Evolutionary conservation across 176 grass and related monocot species (phyloP).

Genomic region (Oropetium thomaeum): DNA sequence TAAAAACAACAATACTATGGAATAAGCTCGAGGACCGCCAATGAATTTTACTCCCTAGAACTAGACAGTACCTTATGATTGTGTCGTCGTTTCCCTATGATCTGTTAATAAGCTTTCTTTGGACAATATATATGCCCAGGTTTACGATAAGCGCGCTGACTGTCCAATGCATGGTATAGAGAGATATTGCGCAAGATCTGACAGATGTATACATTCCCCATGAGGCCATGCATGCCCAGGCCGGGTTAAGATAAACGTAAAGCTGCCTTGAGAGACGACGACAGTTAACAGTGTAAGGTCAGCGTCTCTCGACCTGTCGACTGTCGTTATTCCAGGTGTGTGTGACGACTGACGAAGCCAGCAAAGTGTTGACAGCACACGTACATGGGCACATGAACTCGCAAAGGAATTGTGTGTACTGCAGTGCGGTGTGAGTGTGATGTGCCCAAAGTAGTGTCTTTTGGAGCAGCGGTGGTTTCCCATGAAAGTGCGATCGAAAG

Average conservation of each 20-base stretch:
- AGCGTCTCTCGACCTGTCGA: background rate
- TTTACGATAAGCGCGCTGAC: background rate
- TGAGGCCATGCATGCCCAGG: no score
- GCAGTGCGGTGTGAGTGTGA: slow-evolving; percentile 12
- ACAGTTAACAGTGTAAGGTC: slow-evolving; percentile 30
- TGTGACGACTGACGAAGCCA: slow-evolving; percentile 4
- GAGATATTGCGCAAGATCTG: background rate
- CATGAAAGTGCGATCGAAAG: slow-evolving; percentile 46
- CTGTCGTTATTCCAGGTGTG: background rate
- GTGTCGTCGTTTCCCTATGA: background rate
- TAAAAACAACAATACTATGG: no score
- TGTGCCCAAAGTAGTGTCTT: slow-evolving; percentile 43
- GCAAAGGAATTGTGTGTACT: slow-evolving; percentile 22
- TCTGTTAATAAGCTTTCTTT: background rate
- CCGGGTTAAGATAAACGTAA: slow-evolving; percentile 6
- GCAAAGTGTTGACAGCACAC: slow-evolving; percentile 29
- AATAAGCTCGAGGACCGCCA: no score
- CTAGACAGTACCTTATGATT: no score
- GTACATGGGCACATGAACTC: slow-evolving; percentile 25
- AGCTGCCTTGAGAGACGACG: background rate
- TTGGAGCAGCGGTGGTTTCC: slow-evolving; percentile 26
- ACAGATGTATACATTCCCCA: background rate
- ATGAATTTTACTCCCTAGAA: no score
- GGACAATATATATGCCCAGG: background rate
- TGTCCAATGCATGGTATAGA: background rate